Percentiles rank a stretch among this genome's conserved stretches.
Evolutionary conservation across 768 basidiomycete genomes (phyloP).

Genomic region (Melanogaster broomeanus): DNA sequence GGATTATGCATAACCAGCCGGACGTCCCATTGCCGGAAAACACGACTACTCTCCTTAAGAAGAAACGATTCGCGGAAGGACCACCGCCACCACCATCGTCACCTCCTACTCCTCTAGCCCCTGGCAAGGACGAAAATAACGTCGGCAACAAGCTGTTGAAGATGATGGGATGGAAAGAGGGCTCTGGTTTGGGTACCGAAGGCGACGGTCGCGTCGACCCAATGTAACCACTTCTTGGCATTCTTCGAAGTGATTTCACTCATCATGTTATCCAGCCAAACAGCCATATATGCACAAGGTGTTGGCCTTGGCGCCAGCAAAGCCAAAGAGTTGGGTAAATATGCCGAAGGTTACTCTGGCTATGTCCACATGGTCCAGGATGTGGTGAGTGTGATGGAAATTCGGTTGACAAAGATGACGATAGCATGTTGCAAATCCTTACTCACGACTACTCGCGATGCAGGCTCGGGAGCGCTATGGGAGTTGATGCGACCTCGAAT

Average conservation of each 20-base stretch:
- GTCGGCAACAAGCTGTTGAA: constrained; percentile 91
- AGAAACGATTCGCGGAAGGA: constrained; percentile 52
- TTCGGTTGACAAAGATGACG: constrained; percentile 22
- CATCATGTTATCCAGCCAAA: constrained; percentile 51
- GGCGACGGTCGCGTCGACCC: constrained; percentile 89
- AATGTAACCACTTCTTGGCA: constrained; percentile 51
- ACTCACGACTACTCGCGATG: constrained; percentile 23
- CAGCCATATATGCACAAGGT: constrained; percentile 84
- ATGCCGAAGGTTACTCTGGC: constrained; percentile 64
- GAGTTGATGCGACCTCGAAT: constrained; percentile 20
- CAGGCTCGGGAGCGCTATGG: constrained; percentile 39
- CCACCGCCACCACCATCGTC: constrained; percentile 62
- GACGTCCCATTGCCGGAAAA: constrained; percentile 72
- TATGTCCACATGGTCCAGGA: constrained; percentile 77
- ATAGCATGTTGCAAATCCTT: constrained; percentile 19
- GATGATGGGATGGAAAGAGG: constrained; percentile 98
- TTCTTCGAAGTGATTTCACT: constrained; percentile 4
- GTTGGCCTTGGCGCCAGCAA: constrained; percentile 93
- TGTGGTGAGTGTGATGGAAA: constrained; percentile 46
- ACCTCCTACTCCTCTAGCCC: constrained; percentile 64
- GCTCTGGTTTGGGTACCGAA: constrained; percentile 78
- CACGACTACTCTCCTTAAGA: constrained; percentile 33
- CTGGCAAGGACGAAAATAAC: constrained; percentile 80
- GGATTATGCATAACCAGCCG: constrained; percentile 90
- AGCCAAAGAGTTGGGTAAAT: constrained; percentile 78